These are phyloP conservation scores for Backusella australiensis DNA, from an alignment of 192 early-diverging fungal species.

Conservation along the genomic window DNA sequence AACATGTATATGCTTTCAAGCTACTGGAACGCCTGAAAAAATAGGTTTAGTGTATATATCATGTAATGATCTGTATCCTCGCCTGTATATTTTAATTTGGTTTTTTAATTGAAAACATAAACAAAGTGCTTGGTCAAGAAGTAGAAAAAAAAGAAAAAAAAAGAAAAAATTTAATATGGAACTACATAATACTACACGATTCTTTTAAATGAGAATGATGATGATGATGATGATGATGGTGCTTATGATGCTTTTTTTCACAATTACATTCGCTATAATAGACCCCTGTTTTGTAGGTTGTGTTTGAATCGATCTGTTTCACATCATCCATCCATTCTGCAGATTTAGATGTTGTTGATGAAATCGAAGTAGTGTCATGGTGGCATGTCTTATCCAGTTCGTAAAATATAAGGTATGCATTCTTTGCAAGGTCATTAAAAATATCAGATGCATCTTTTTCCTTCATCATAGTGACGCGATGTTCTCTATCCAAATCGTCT, in stretches of 20 bases:
- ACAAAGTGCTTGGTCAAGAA: too few relatives aligned
- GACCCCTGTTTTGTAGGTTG: not conserved
- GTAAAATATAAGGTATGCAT: slow-evolving; percentile 68
- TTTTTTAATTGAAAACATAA: not conserved
- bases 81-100: too few relatives aligned
- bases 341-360: not conserved
- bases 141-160: not conserved
- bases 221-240: not conserved
- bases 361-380: not conserved
- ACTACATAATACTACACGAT: not conserved
- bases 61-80: too few relatives aligned
- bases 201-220: not conserved
- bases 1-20: too few relatives aligned
- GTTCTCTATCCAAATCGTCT: slow-evolving; percentile 58
- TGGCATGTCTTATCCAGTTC: slow-evolving; percentile 48
- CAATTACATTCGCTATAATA: not conserved
- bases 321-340: not conserved
- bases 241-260: not conserved
- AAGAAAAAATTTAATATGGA: not conserved
- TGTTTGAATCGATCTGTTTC: not conserved
- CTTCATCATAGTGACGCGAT: slow-evolving; percentile 40
- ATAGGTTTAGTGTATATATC: too few relatives aligned
- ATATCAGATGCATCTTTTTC: slow-evolving; percentile 34
- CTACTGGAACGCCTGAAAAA: too few relatives aligned
- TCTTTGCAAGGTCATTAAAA: slow-evolving; percentile 44